Conservation (phyloP, 345 rosid genomes). For the Geranium rotundifolium region DNA sequence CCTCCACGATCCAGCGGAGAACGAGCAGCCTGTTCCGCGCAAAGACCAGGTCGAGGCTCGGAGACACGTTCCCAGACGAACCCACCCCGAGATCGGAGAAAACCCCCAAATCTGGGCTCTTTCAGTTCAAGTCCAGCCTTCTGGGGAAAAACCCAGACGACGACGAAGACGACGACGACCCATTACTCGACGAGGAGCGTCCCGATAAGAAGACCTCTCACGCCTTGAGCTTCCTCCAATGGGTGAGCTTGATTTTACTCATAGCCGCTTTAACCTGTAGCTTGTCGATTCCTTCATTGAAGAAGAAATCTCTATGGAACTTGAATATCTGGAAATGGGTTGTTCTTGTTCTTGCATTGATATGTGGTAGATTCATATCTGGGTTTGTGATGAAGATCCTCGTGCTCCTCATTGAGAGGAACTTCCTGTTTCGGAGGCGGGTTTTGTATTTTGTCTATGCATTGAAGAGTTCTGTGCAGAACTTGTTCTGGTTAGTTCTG, state of each 20-base stretch:
- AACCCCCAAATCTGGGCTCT: constrained; percentile 12
- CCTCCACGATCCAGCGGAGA: constrained; percentile 35
- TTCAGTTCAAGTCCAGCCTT: not conserved
- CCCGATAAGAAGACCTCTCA: constrained; percentile 41
- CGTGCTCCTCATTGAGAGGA: constrained; percentile 57
- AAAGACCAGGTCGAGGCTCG: constrained; percentile 67
- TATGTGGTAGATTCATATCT: constrained; percentile 63
- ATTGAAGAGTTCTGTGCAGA: constrained; percentile 43
- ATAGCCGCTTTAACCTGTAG: constrained; percentile 29
- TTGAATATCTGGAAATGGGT: constrained; percentile 67
- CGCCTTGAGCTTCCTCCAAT: constrained; percentile 29
- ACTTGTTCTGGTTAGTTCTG: constrained; percentile 61
- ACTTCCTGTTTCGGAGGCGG: constrained; percentile 49
- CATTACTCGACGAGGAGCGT: constrained; percentile 40
- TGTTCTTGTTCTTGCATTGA: constrained; percentile 43
- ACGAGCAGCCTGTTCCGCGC: constrained; percentile 28
- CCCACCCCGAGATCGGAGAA: constrained; percentile 28
- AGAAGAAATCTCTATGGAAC: constrained; percentile 20
- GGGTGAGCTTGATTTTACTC: constrained; percentile 41
- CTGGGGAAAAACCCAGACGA: constrained; percentile 11
- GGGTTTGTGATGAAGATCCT: constrained; percentile 48
- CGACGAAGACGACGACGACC: constrained; percentile 56
- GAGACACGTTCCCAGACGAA: constrained; percentile 45
- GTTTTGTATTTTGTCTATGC: constrained; percentile 70
- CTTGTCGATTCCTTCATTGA: constrained; percentile 27